Percentiles rank a stretch among this genome's conserved stretches.
These are phyloP conservation scores for Plasmodium falciparum DNA, from an alignment of 169 alveolate genomes.

Conservation along the genomic window DNA sequence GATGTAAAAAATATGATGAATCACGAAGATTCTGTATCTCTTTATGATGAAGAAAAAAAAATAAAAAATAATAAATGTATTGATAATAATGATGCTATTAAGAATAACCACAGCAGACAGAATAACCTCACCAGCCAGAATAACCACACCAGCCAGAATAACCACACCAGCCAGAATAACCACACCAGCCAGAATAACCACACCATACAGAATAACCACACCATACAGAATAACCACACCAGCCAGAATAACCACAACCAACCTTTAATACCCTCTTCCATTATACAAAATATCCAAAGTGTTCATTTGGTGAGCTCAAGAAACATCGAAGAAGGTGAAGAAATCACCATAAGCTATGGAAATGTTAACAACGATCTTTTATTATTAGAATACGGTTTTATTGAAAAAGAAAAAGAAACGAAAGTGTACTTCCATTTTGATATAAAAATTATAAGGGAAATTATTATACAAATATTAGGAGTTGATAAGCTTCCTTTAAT, in stretches of 20 bases:
- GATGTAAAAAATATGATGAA: too few species aligned
- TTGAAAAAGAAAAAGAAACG: conserved; percentile 23
- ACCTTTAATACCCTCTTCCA: not conserved
- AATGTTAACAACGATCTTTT: conserved; percentile 55
- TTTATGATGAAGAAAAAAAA: not conserved
- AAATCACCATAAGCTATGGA: conserved; percentile 64
- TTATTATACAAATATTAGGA: conserved; percentile 67
- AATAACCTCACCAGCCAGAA: not conserved
- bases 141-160: not conserved
- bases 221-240: not conserved
- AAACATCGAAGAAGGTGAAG: conserved; percentile 49
- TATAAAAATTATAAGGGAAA: conserved; percentile 62
- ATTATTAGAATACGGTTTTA: conserved; percentile 71
- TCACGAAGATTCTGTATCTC: too few species aligned
- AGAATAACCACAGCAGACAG: not conserved
- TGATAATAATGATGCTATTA: not conserved
- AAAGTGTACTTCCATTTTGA: conserved; percentile 66
- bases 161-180: not conserved
- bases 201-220: too few species aligned
- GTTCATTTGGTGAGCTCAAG: conserved; percentile 56
- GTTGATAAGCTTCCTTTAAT: conserved; percentile 61
- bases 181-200: not conserved
- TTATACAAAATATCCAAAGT: not conserved
- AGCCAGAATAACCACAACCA: not conserved
- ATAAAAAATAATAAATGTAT: not conserved